Conservation (phyloP, 2,329 filamentous ascomycete species). For the Colletotrichum sp. region DNA sequence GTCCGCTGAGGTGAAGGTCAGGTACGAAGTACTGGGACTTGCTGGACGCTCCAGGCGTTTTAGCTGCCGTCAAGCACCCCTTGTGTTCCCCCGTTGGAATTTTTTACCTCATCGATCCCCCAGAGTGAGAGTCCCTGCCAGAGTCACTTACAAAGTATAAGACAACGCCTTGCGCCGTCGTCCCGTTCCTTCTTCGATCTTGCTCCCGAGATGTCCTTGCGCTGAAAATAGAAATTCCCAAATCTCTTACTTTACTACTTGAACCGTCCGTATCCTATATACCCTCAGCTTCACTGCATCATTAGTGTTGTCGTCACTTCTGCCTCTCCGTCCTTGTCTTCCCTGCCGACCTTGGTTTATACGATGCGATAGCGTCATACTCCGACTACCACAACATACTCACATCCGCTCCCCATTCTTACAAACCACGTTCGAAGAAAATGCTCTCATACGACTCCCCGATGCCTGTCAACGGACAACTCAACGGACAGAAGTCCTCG, state of each 20-base stretch:
- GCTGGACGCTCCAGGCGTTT: conserved; percentile 18
- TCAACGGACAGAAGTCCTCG: conserved; percentile 42
- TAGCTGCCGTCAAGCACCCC: conserved; percentile 21
- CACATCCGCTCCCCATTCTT: background rate
- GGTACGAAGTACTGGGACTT: conserved; percentile 8
- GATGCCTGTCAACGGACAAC: conserved; percentile 31
- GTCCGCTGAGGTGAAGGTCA: conserved; percentile 8
- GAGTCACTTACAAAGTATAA: conserved; percentile 19
- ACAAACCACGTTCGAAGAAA: background rate
- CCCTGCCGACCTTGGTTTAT: background rate
- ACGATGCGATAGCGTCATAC: conserved; percentile 8
- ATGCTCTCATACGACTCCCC: conserved; percentile 60
- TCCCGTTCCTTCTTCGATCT: background rate
- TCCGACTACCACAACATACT: background rate
- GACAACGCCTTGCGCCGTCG: conserved; percentile 9
- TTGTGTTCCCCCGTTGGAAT: conserved; percentile 7
- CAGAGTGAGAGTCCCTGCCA: background rate
- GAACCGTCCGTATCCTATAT: background rate
- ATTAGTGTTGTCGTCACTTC: background rate
- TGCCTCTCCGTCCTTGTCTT: background rate
- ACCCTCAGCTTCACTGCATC: background rate
- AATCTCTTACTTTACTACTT: background rate
- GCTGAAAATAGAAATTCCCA: background rate
- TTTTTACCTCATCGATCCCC: conserved; percentile 20
- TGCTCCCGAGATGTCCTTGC: background rate